These are phyloP conservation scores for Diddensiella santjacobensis DNA, from an alignment of 805 yeast genomes.

Conservation along the genomic window DNA sequence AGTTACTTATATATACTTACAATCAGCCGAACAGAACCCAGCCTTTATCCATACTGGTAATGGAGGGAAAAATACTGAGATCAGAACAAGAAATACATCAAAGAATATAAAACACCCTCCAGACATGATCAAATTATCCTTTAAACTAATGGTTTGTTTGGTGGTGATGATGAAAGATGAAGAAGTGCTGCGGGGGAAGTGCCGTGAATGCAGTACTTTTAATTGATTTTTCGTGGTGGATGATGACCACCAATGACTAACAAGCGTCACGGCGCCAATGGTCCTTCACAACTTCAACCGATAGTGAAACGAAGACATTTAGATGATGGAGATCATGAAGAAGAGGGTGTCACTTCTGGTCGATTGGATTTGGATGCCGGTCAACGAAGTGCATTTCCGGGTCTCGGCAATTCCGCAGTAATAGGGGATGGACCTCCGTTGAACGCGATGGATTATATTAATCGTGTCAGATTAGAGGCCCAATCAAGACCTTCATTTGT, in stretches of 20 bases:
- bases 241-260: no score
- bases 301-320: background rate
- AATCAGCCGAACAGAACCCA: slow-evolving; percentile 70
- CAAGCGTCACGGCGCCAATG: no score
- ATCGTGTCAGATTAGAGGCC: slow-evolving; percentile 14
- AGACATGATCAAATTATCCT: no score
- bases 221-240: no score
- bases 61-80: slow-evolving; percentile 75
- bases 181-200: no score
- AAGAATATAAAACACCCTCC: slow-evolving; percentile 33
- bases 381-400: slow-evolving; percentile 15
- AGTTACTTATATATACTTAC: slow-evolving; percentile 22
- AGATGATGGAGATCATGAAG: background rate
- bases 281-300: no score
- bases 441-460: slow-evolving; percentile 16
- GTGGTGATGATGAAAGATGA: no score
- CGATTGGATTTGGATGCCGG: slow-evolving; percentile 11
- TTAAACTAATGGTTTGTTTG: no score
- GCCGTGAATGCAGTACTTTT: no score
- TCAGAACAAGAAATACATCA: slow-evolving; percentile 63
- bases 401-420: background rate
- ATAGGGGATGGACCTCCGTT: slow-evolving; percentile 7
- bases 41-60: slow-evolving; percentile 70
- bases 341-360: slow-evolving; percentile 1
- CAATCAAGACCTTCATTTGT: slow-evolving; percentile 11